Percentiles rank a stretch among this genome's conserved stretches.
Conservation (phyloP, 1,284 basidiomycete genomes). For the Sporisorium reilianum region DNA sequence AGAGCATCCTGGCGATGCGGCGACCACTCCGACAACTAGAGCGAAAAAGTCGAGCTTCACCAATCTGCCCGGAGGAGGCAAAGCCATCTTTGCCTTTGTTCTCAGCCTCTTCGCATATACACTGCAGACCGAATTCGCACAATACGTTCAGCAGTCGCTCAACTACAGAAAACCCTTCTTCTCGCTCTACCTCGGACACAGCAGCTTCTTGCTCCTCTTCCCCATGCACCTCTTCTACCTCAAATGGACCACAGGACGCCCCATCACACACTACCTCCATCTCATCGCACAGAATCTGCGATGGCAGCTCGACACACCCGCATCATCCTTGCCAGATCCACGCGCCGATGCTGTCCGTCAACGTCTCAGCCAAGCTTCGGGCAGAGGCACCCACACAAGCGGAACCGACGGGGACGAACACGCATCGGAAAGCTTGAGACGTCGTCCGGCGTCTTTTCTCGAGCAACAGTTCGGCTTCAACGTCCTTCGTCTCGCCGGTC, state of each 20-base stretch:
- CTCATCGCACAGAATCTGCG: constrained; percentile 59
- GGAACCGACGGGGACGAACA: constrained; percentile 3
- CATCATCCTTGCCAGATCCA: constrained; percentile 28
- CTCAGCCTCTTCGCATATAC: constrained; percentile 64
- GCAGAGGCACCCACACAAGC: constrained; percentile 13
- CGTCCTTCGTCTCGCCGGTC: constrained; percentile 32
- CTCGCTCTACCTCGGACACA: constrained; percentile 65
- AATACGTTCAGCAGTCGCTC: constrained; percentile 64
- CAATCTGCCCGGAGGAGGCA: constrained; percentile 43
- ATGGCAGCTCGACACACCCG: constrained; percentile 58
- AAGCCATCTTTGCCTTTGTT: constrained; percentile 59
- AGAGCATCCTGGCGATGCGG: neutral
- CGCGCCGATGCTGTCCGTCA: constrained; percentile 40
- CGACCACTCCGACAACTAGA: neutral
- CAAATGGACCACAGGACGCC: constrained; percentile 32
- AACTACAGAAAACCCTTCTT: constrained; percentile 66
- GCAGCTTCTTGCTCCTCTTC: constrained; percentile 59
- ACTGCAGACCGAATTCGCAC: constrained; percentile 66
- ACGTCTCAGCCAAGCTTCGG: constrained; percentile 39
- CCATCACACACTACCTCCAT: constrained; percentile 53
- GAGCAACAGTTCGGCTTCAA: constrained; percentile 47
- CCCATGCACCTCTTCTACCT: constrained; percentile 62
- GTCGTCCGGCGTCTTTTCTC: constrained; percentile 16
- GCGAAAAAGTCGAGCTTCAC: constrained; percentile 27
- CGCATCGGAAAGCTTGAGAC: constrained; percentile 13